Evolutionary conservation across 306 rosid species (phyloP), one percentile per base, ranked within the genome.

Genomic region (Cajanus cajan): DNA sequence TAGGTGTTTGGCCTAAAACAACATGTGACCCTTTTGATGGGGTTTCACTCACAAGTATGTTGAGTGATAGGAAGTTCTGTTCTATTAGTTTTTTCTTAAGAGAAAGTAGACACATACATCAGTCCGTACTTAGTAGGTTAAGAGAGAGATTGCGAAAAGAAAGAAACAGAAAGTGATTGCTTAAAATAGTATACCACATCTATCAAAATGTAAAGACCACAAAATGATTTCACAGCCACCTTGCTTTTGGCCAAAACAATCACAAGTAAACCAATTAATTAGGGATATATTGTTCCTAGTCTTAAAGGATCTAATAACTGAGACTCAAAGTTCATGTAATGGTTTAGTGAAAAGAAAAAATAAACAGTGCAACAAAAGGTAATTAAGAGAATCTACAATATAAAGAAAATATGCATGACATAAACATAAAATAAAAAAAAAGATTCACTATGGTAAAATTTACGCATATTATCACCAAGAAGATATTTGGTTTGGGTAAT

Each of bases 191-290:
- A 66, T 47, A 65, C 22, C 52, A 28, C 18, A 34, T 28, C 37
- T 45, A 66, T 66, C 52, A 73, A 45, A 24, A 83, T 52, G 34
- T 39, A 51, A 67, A 70, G 24, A 62, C 80, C 67, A 71, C 2
- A 78, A 33, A 77, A 66, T 18, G 34, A 36, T 73, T 47, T 65
- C 34, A 18, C 12, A 55, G 45, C 33, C 8, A 55, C 31, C 54
- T 45, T 45, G 31, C 72, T 34, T 64, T 67, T 21, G 71, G 71
- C 39, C 50, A 77, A 70, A 71, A 64, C 6, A 4, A 16, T 8
- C 37, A 55, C 28, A 33, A 76, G 71, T 14, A 18, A 71, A 50
- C 52, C 40, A 18, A 67, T 7, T 57, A 48, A 51, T 41, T 73
- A 45, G 15, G 48, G 37, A 5, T 71, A 66, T 44, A 66, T n/a